Base-by-base conservation (phyloP, 176 grass and related monocot species). In the Carex scoparia region DNA sequence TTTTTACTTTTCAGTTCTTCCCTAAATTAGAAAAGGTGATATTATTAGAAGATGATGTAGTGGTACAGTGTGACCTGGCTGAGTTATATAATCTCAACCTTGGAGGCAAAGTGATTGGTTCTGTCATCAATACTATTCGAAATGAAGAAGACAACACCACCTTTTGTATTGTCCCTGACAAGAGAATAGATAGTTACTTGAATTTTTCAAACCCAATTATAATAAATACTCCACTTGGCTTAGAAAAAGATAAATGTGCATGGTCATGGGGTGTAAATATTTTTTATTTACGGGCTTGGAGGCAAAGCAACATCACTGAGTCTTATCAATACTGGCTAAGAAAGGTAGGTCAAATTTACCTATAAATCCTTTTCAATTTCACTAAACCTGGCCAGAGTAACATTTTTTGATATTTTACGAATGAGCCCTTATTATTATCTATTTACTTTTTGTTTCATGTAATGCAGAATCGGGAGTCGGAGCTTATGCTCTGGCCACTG, bases 21-120 rank as follows among this genome's bases (percentile, higher is more conserved):
- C 93, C 93, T 13, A 92, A 96, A 74, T 88, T 99, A 54, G 84
- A 80, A 28, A 90, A 80, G 70, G 82, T 99, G 57, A 86, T 99
- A 63, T 85, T 99, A 10, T 85, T 99, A 5, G 93, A 99, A 70
- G 93, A 99, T 86, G 97, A 99, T 79, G 97, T 99, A 51, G 68
- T 99, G 60, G 93, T 96, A 71, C 93, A 86, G 23, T 86, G 87
- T 79, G 93, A 99, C 61, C 57, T 99, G 90, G 23, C 81, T 64
- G 84, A 88, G 62, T 92, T 99, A 19, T 99, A 91, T 91, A 71
- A 92, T 44, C 65, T 87, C 61, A 84, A 95, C 31, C 88, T 99
- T 3, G 85, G 85, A 27, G 97, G 85, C 48, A 90, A 85, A 58
- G 81, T 99, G 76, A 88, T 96, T 14, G 97, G 97, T 64, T 88